These are phyloP conservation scores for Neospermospora avenae DNA, from an alignment of 2,329 filamentous ascomycete species.

Conservation along the genomic window DNA sequence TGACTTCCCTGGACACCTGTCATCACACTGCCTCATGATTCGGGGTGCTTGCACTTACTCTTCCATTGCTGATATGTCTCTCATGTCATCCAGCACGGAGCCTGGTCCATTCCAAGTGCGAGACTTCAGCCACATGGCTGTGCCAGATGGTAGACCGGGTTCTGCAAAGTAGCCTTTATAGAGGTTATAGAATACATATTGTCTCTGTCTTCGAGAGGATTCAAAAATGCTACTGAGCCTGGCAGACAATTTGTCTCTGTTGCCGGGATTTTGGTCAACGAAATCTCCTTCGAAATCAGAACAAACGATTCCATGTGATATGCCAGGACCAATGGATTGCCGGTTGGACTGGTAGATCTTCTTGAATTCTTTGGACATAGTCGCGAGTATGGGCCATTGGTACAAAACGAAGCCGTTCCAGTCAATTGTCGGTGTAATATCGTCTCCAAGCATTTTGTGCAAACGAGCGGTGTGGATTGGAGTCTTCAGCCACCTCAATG, in stretches of 20 bases:
- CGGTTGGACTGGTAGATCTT: neutral
- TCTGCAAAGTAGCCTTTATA: neutral
- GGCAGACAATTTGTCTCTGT: slow-evolving; percentile 3
- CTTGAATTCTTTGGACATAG: neutral
- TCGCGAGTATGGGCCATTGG: no score
- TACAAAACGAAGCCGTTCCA: no score
- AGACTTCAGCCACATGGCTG: neutral
- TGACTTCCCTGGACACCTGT: slow-evolving; percentile 2
- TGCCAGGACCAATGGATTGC: neutral
- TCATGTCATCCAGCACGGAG: slow-evolving; percentile 1
- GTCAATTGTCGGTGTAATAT: no score
- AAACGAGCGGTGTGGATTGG: no score
- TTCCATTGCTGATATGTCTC: neutral
- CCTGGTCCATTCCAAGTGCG: slow-evolving; percentile 1
- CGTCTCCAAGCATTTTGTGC: no score
- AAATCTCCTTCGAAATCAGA: slow-evolving; percentile 9
- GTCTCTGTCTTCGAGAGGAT: neutral
- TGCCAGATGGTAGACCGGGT: neutral
- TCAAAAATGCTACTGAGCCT: slow-evolving; percentile 5
- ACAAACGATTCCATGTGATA: slow-evolving; percentile 1
- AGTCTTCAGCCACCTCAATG: neutral
- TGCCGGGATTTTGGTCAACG: neutral
- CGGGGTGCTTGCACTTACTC: neutral
- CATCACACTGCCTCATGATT: neutral
- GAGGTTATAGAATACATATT: neutral